A percentile compares a stretch with the other conserved stretches of the same genome.
Conservation (phyloP, 192 early-diverging fungal species). For the Coemansia javaensis region DNA sequence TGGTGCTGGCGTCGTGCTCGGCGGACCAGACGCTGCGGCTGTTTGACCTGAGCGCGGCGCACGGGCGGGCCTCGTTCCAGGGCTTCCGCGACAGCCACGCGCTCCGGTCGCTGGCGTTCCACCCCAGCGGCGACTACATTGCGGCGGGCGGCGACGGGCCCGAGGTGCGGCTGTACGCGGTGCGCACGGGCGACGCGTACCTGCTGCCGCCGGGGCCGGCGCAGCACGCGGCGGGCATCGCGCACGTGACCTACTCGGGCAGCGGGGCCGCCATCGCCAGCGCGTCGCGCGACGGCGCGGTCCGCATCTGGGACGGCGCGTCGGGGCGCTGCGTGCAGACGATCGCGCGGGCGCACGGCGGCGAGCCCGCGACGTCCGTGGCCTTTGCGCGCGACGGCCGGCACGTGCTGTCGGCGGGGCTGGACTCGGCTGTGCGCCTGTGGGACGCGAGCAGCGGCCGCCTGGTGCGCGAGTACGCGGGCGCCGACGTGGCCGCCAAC, state of each 20-base stretch:
- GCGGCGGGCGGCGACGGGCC: constrained; percentile 72
- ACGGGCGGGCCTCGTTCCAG: constrained; percentile 77
- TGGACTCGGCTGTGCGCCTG: constrained; percentile 66
- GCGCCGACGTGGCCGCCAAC: constrained; percentile 50
- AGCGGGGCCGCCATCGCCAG: constrained; percentile 70
- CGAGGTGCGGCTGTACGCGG: constrained; percentile 79
- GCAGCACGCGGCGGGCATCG: constrained; percentile 35
- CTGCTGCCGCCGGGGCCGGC: constrained; percentile 40
- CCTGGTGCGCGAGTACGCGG: constrained; percentile 66
- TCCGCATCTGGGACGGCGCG: constrained; percentile 84
- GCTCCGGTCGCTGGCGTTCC: constrained; percentile 79
- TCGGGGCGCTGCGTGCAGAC: constrained; percentile 69
- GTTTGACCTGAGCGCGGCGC: constrained; percentile 79
- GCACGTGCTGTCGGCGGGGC: constrained; percentile 74
- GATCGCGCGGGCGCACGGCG: constrained; percentile 73
- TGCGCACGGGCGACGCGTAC: constrained; percentile 80
- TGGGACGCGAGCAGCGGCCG: constrained; percentile 82
- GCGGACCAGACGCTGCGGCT: constrained; percentile 84
- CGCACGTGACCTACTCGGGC: constrained; percentile 67
- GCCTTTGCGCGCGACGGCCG: constrained; percentile 69
- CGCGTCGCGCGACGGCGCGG: constrained; percentile 76
- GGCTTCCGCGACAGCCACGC: constrained; percentile 78
- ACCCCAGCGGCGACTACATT: constrained; percentile 89
- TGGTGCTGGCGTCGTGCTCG: constrained; percentile 81
- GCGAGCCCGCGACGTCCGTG: constrained; percentile 65